phyloP scores from a whole-genome alignment of 805 yeast species.

The Myxozyma melibiosi region DNA sequence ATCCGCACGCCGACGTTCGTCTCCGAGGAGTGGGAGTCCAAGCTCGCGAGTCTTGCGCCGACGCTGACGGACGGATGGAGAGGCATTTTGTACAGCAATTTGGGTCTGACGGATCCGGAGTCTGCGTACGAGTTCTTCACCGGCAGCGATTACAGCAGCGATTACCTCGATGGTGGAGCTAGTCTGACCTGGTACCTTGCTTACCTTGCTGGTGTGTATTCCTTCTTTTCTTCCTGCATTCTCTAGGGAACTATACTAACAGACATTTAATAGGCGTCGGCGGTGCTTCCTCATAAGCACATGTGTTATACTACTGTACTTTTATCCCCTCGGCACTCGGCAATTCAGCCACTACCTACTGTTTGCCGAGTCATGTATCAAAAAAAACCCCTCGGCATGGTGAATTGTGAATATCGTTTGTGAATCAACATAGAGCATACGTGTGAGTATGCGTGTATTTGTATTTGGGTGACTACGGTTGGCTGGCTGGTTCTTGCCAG shows the following conservation, averaged over 20 bases:
- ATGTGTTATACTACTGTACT: not conserved
- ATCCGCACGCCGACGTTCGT: slow-evolving; percentile 57
- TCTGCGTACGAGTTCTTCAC: slow-evolving; percentile 65
- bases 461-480: too few relatives aligned
- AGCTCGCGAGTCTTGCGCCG: slow-evolving; percentile 47
- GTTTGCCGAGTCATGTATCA: not conserved
- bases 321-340: not conserved
- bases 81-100: slow-evolving; percentile 69
- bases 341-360: not conserved
- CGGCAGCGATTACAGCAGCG: slow-evolving; percentile 53
- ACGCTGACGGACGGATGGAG: slow-evolving; percentile 58
- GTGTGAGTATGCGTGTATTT: too few relatives aligned
- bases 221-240: not conserved
- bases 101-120: slow-evolving; percentile 71
- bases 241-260: not conserved
- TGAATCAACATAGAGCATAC: too few relatives aligned
- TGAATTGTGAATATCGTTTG: too few relatives aligned
- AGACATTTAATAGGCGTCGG: slow-evolving; percentile 6
- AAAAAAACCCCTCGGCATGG: too few relatives aligned
- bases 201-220: slow-evolving; percentile 51
- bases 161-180: slow-evolving; percentile 78
- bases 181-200: slow-evolving; percentile 85
- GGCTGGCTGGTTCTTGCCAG: not conserved
- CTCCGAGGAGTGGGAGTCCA: slow-evolving; percentile 60
- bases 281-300: slow-evolving; percentile 5